Evolutionary conservation across 176 grass and related monocot genomes (phyloP), one percentile per base, ranked within the genome.

Genomic region (Phyllostachys edulis): DNA sequence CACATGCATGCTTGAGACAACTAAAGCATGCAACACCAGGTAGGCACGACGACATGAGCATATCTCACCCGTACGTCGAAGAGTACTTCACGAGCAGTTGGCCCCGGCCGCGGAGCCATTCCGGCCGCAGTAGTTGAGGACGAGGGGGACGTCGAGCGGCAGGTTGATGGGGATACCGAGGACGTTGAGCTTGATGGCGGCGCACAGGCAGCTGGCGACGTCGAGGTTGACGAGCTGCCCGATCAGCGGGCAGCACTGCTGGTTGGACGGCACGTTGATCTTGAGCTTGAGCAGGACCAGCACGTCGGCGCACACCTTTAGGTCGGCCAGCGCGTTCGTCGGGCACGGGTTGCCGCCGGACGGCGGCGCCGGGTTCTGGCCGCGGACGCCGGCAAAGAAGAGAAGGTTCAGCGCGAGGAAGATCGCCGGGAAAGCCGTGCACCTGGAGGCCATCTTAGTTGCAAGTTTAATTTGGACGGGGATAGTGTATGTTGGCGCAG

Each of bases 41-140:
- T 12, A 73, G 8, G 46, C 12, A 5, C 62, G 32, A 14, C 39
- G 41, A 40, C 9, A 14, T 62, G 41, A 64, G 76, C 59, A 17
- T 26, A 20, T 10, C 7, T 21, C n/a, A 6, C 26, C 41, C 24
- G 59, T 10, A 10, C 8, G 24, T 36, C 18, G 0, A n/a, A 24
- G 24, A 56, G 70, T 27, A 2, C 44, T 34, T 82, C 69, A 81
- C 7, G 79, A 86, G 73, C 88, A 90, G 2, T 77, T 90, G 20
- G 72, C 73, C 4, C 88, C 77, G 13, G 77, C 78, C 15, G 84
- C 68, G 2, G 88, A 61, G 0, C 68, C 80, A 50, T 86, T 90
- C 13, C 69, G 84, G 47, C 80, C 85, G 88, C 91, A 93, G 91
- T 82, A 90, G 85, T 90, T 93, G 67, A 90, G 65, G 27, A 93